Base-by-base conservation (phyloP, 2,329 filamentous ascomycete species). In the Colletotrichum magnum region DNA sequence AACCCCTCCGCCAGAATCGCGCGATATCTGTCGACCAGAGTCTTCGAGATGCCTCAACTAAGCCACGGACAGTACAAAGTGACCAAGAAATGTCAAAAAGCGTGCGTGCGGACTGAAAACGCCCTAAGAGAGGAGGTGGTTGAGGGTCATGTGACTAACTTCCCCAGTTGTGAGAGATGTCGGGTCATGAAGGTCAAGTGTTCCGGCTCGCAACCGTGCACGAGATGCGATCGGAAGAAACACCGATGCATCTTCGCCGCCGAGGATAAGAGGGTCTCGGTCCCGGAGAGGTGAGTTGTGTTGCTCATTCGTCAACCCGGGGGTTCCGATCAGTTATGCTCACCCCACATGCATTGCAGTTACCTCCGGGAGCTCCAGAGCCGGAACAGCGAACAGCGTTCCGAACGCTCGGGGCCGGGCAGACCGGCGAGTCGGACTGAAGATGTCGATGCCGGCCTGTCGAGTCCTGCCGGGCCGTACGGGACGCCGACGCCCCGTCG, bases 141-240 rank as follows among this genome's bases (percentile, higher is more conserved):
- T 5, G 6, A 12, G 39, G 36, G 39, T 57, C 50, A 28, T 16
- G 21, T 51, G 51, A 63, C 69, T 71, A 54, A 71, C 59, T 26
- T 51, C 18, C 5, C 50, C 59, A 74, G 72, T 21, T 74, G 72
- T 64, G 72, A 73, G 18, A 52, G 72, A 74, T 74, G 72, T 47
- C 71, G 72, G 32, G 58, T 69, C 45, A 74, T 74, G 72, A 74
- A 74, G 45, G 72, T 74, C 57, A 74, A 74, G 68, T 74, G 72
- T 56, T 73, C 71, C 39, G 72, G 72, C 39, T 69, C 71, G 36
- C 68, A 73, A 53, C 72, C 72, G 12, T 74, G 72, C 21, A 61
- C 68, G n/a, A 66, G 72, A 18, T 76, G 65, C 70, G 74, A 53
- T 9, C 62, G 53, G 50, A 71, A 57, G 62, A 76, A 64, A 67